Evolutionary conservation across 164 flowering plant species (phyloP), one percentile per base, ranked within the genome.

Genomic region (grape (Vitis vinifera)): DNA sequence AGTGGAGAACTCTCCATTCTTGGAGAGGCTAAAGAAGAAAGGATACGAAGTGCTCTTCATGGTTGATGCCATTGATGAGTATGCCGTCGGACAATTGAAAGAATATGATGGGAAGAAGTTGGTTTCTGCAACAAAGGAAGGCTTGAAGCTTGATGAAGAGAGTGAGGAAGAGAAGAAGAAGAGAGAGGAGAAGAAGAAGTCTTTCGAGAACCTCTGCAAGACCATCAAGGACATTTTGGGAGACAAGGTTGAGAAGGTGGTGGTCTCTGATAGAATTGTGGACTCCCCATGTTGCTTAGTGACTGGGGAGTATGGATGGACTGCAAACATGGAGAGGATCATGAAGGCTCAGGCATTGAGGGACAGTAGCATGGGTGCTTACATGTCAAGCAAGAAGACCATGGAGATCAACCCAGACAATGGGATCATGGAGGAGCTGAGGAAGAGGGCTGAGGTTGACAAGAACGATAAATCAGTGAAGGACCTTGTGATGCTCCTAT

Each of bases 381-480:
- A 89, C 87, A 89, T 88, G 94, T 85, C 91, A 0, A 85, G 88
- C 80, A 89, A 89, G 87, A 89, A 88, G 74, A 89, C 94, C 0
- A 89, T 89, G 94, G 91, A 88, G 75, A 88, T 89, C 55, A 89
- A 89, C 70, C 91, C 94, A 1, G 94, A 89, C 52, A 85, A 88
- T 69, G 87, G 84, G 0, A 89, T 88, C 56, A 83, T 89, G 90
- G 90, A 89, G 75, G 94, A 89, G 80, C 66, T 87, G 70, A 87
- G 93, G 70, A 89, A 87, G 84, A 78, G 93, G n/a, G 89, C 91
- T 3, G 91, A 87, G 67, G 90, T 84, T 8, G 92, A 88, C 61
- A 88, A 84, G 82, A 85, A 84, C 15, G 90, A 88, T 59, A 88
- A 86, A 70, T 85, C 93, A 0, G 89, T 89, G 27, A 89, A 84